Conservation (phyloP, 2,329 filamentous ascomycete genomes). For the Alternaria burnsii region DNA sequence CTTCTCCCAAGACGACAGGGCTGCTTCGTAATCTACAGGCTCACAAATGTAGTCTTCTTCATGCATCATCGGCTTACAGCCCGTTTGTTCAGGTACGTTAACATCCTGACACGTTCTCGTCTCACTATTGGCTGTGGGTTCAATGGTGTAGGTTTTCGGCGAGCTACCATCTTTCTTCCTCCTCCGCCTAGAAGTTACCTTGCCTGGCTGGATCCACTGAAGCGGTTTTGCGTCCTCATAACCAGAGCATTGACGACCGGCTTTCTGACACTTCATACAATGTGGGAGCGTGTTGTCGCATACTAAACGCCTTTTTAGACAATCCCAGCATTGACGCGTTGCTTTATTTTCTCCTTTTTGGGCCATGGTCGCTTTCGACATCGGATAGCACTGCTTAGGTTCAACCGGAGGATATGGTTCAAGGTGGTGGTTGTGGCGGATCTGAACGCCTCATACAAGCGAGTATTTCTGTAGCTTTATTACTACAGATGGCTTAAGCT, state of each 20-base stretch:
- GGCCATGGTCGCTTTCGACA: slow-evolving; percentile 8
- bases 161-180: slow-evolving; percentile 22
- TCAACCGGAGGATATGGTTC: background rate
- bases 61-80: background rate
- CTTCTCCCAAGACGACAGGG: background rate
- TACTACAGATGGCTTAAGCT: slow-evolving; percentile 19
- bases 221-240: slow-evolving; percentile 46
- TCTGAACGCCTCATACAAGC: background rate
- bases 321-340: slow-evolving; percentile 46
- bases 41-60: slow-evolving; percentile 3
- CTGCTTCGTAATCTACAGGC: slow-evolving; percentile 3
- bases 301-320: slow-evolving; percentile 42
- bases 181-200: slow-evolving; percentile 37
- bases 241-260: slow-evolving; percentile 41
- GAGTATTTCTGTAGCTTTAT: slow-evolving; percentile 31
- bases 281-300: slow-evolving; percentile 44
- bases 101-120: background rate
- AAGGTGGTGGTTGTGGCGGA: background rate
- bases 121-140: background rate
- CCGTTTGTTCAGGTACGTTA: background rate
- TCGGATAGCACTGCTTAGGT: background rate
- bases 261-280: slow-evolving; percentile 43
- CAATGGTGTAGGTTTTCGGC: slow-evolving; percentile 18
- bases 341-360: slow-evolving; percentile 32
- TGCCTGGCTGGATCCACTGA: slow-evolving; percentile 44